A percentile compares a stretch with the other conserved stretches of the same genome.
Conservation (phyloP, 371 early-diverging fungal genomes). For the Zychaea mexicana region DNA sequence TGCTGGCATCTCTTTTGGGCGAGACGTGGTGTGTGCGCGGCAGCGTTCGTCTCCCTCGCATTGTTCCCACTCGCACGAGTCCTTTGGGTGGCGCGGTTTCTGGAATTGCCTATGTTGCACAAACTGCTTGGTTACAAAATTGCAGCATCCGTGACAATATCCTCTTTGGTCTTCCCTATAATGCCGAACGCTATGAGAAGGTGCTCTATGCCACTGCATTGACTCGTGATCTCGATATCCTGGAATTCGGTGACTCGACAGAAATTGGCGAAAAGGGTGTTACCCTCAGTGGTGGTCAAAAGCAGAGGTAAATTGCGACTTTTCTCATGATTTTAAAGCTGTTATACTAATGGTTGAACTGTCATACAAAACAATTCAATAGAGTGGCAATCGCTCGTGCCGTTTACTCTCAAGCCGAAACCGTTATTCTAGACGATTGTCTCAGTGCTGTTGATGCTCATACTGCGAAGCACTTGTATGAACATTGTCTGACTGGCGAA, state of each 20-base stretch:
- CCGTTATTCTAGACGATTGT: conserved; percentile 78
- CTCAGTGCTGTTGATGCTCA: conserved; percentile 86
- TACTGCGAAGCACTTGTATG: conserved; percentile 80
- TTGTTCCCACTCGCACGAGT: background rate
- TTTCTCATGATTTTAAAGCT: too few relatives aligned
- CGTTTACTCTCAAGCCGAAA: conserved; percentile 71
- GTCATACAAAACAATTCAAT: background rate
- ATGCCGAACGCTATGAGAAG: conserved; percentile 62
- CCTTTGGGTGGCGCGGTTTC: conserved; percentile 44
- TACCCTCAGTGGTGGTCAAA: conserved; percentile 88
- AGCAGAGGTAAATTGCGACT: conserved; percentile 74
- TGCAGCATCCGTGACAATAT: conserved; percentile 82
- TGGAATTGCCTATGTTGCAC: conserved; percentile 77
- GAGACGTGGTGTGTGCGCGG: conserved; percentile 55
- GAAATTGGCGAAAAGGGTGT: conserved; percentile 91
- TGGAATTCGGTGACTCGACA: conserved; percentile 83
- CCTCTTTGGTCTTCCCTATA: conserved; percentile 75
- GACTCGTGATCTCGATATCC: conserved; percentile 78
- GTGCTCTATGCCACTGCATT: conserved; percentile 75
- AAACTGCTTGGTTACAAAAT: conserved; percentile 87
- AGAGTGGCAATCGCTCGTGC: conserved; percentile 78
- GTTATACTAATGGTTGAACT: too few relatives aligned
- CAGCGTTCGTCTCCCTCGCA: conserved; percentile 50
- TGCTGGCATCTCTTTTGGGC: conserved; percentile 68
- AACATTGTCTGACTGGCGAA: conserved; percentile 65